Conservation (phyloP, 2,329 filamentous ascomycete genomes). For the Penicillium glabrum region DNA sequence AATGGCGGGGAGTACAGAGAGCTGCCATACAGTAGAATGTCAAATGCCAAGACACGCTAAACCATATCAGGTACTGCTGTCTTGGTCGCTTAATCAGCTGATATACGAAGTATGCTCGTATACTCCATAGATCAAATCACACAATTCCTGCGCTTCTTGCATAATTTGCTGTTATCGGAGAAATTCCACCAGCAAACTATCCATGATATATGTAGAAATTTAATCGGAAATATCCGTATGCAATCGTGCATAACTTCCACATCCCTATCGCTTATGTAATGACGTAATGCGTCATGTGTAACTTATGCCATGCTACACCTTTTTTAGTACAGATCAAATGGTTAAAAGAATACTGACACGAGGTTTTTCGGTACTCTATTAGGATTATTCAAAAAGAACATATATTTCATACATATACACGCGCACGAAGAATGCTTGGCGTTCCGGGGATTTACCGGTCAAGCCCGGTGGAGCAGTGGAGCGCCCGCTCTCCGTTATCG, state of each 20-base stretch:
- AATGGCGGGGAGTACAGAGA: too few species aligned
- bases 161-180: not conserved
- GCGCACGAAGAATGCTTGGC: slow-evolving; percentile 10
- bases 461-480: slow-evolving; percentile 13
- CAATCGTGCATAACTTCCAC: too few species aligned
- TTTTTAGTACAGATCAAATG: not conserved
- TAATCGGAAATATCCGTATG: too few species aligned
- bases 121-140: not conserved
- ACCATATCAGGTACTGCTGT: not conserved
- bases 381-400: not conserved
- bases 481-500: slow-evolving; percentile 14
- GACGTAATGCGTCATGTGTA: not conserved
- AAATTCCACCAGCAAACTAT: too few species aligned
- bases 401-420: not conserved
- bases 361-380: not conserved
- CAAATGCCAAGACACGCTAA: not conserved
- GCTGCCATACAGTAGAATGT: not conserved
- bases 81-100: not conserved
- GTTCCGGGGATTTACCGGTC: not conserved
- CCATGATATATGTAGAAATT: too few species aligned
- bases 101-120: slow-evolving; percentile 3
- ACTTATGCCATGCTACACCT: not conserved
- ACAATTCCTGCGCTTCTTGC: not conserved
- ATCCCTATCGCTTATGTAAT: not conserved
- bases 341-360: not conserved